Evolutionary conservation across 805 yeast species (phyloP), one percentile per base, ranked within the genome.

Genomic region (Sporopachydermia quercuum): DNA sequence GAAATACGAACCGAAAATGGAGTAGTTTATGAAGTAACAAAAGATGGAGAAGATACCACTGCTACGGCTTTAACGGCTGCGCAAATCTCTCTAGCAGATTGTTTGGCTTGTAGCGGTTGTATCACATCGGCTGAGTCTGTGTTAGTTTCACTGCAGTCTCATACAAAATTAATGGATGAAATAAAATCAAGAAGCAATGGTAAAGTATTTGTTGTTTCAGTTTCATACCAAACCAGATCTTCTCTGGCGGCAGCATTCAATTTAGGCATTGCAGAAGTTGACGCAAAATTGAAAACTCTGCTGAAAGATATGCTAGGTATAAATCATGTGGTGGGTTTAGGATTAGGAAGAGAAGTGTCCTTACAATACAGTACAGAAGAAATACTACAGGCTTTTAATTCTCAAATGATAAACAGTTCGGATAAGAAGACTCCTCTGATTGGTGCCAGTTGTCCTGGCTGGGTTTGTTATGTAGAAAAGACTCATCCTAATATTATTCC

Each of bases 101-200:
- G 98, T 58, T 63, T 91, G 40, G 98, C 98, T 0, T 91, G 98
- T 54, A 76, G 93, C 5, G 98, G 98, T 1, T 91, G 98, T 57
- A 85, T 91, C 40, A 91, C 98, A 0, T 82, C 95, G 3, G 93
- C 96, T n/a, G 98, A 91, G 54, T 95, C 89, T 45, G 85, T 91
- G 4, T 62, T 91, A 37, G 80, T 91, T 34, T 84, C 94, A 2
- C 78, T 84, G 47, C 98, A 91, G 55, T 82, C 94, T 33, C 93
- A 87, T 49, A 73, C 71, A 16, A 87, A 87, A 49, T 67, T 91
- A 37, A 47, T 86, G 16, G 70, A 71, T 37, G 79, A 76, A 17
- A 52, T 83, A 46, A 60, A 63, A 18, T 8, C 30, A 57, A 56
- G 18, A 48, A 45, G 19, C 37, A 27, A 43, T 15, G 49, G 52